Evolutionary conservation across 2,329 filamentous ascomycete species (phyloP), one percentile per base, ranked within the genome.

Genomic region (Pseudogymnoascus sp.): DNA sequence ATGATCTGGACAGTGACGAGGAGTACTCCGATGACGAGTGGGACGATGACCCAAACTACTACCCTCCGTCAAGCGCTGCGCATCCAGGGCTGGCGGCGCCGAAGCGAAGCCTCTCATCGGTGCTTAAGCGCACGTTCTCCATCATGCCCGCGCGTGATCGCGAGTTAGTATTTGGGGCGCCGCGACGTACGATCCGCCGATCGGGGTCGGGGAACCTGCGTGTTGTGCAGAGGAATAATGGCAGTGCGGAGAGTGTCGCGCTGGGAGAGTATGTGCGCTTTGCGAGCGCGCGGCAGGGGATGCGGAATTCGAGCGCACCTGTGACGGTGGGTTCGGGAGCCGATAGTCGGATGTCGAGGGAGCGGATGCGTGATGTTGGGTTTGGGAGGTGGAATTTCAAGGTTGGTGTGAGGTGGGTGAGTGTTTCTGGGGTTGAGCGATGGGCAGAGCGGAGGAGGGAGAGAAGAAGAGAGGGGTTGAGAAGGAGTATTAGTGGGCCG

Each of bases 401-500:
- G 70, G 70, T 10, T 27, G 70, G 5, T 66, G 81, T 55, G 75
- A 79, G 27, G 80, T 76, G 61, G 69, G 85, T 8, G 81, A 80
- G 60, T 79, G 79, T 62, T 74, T 76, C 37, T 71, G 74, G 80
- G 27, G 71, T 87, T 3, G 78, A 81, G 35, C 78, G 79, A 58
- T 67, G 87, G 13, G 85, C 81, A 68, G 85, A 87, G 67, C 78
- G 78, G 65, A 76, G 81, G 60, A 78, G 83, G 25, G 82, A 85
- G 72, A 85, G 82, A 73, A 76, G 85, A 60, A 80, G 79, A 21
- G 77, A 81, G 63, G 82, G 83, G 68, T 74, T 87, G 60, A 77
- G 84, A 6, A 75, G 80, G 65, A 86, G 79, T 71, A 87, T 87
- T 48, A 85, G 83, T 64, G 79, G 77, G 4, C 85, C 85, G 0